Evolutionary conservation across 2,329 filamentous ascomycete species (phyloP), one percentile per base, ranked within the genome.

Genomic region (Ceratocystiopsis sp.): DNA sequence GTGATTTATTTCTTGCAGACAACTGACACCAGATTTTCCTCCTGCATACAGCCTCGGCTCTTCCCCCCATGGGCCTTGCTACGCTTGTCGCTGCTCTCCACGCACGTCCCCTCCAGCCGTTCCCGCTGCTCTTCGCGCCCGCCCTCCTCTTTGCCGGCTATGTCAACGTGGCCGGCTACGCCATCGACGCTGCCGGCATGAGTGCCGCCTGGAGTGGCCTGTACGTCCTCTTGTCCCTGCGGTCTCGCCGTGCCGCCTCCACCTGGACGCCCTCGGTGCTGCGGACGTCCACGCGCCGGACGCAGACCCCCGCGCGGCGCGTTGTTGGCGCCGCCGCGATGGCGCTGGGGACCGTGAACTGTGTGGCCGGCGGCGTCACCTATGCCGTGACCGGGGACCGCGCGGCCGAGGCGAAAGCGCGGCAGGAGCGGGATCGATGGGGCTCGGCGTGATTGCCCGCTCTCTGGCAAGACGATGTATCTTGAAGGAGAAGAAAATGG

Each of bases 121-220:
- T 72, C 4, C 68, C 71, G 34, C 62, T 75, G 52, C 51, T 63
- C 41, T 63, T 71, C 53, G 59, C 68, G 50, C 65, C 68, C 53
- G 61, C 69, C 21, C 65, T 75, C 32, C 57, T 73, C 44, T 73
- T 75, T 58, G 62, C 66, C 43, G 68, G 65, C 54, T 77, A 76
- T 59, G 65, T 74, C 52, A 74, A 73, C 55, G 64, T 77, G 8
- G 69, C 71, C 17, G 72, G 72, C 46, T 74, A 69, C 59, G 66
- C 65, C 47, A 71, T 68, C 42, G 71, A 73, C 53, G 65, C 64
- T 45, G 73, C 71, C 3, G 73, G 70, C 41, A 58, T 75, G 45
- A 64, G 68, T 0, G 68, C 68, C 42, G 70, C 72, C 15, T 70
- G 69, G 59, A 72, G 68, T 38, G 72, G 71, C 29, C 61, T 75